Evolutionary conservation across 768 basidiomycete genomes (phyloP).

Genomic region (Termitomyces sp.): DNA sequence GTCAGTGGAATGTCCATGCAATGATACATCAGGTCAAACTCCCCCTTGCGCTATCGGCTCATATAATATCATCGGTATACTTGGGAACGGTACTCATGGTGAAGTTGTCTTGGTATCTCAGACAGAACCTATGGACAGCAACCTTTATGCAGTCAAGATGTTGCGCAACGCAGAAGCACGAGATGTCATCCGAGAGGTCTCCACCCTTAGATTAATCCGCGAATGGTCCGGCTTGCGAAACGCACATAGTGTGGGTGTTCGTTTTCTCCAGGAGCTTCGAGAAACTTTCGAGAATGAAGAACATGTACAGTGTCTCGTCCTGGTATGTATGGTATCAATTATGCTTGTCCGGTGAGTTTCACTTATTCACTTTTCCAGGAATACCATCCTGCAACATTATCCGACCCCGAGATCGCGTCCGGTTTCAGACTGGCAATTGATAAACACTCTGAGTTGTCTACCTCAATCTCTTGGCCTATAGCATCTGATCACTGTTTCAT

Average conservation of each 20-base stretch:
- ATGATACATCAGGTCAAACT: background rate
- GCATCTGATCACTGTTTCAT: constrained; percentile 1
- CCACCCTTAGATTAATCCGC: constrained; percentile 17
- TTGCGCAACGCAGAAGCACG: constrained; percentile 9
- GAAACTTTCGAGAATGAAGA: constrained; percentile 20
- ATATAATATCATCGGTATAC: constrained; percentile 14
- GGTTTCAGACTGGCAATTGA: constrained; percentile 17
- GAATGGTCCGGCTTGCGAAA: constrained; percentile 3
- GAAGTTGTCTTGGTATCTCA: constrained; percentile 21
- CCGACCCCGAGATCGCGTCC: constrained; percentile 24
- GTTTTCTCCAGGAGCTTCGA: constrained; percentile 22
- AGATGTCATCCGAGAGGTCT: constrained; percentile 17
- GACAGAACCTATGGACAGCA: constrained; percentile 1
- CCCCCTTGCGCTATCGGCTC: background rate
- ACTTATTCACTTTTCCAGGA: constrained; percentile 16
- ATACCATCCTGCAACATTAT: constrained; percentile 28
- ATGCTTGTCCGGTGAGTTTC: background rate
- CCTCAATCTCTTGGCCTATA: constrained; percentile 13
- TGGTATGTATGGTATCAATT: constrained; percentile 15
- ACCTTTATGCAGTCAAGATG: constrained; percentile 23
- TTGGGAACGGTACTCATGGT: constrained; percentile 23
- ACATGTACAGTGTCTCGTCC: constrained; percentile 18
- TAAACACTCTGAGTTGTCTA: constrained; percentile 1
- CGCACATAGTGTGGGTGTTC: constrained; percentile 2
- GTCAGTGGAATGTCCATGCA: background rate